Conservation (phyloP, 371 early-diverging fungal genomes). For the Capillidium rhysosporum region DNA sequence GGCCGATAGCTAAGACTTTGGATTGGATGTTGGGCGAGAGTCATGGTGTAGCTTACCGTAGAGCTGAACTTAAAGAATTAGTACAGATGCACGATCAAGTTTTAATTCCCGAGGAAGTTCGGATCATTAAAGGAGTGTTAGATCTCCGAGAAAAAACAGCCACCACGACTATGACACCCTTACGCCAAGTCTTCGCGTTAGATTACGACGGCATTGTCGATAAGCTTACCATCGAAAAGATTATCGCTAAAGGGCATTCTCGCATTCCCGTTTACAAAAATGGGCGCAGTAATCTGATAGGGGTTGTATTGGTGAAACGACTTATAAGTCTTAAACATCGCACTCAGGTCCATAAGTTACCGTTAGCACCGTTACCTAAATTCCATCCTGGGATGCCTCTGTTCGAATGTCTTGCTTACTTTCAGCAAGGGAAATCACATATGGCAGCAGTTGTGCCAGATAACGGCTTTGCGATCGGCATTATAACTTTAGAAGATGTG, state of each 20-base stretch:
- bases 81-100: constrained; percentile 75
- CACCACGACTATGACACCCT: constrained; percentile 63
- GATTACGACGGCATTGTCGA: constrained; percentile 45
- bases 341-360: constrained; percentile 40
- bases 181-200: constrained; percentile 52
- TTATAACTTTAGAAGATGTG: constrained; percentile 91
- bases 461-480: constrained; percentile 46
- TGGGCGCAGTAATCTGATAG: constrained; percentile 48
- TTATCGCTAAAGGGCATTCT: constrained; percentile 68
- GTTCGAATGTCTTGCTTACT: constrained; percentile 78
- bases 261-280: constrained; percentile 71
- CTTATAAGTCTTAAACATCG: constrained; percentile 72
- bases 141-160: constrained; percentile 76
- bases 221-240: constrained; percentile 37
- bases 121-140: constrained; percentile 76
- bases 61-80: constrained; percentile 68
- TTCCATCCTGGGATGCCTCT: constrained; percentile 51
- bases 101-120: constrained; percentile 75
- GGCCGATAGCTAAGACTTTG: constrained; percentile 54
- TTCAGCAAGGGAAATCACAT: constrained; percentile 82
- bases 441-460: constrained; percentile 47
- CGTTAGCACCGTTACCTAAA: constrained; percentile 49
- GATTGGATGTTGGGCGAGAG: constrained; percentile 60
- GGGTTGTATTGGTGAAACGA: too few species aligned
- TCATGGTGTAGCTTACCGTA: constrained; percentile 57